Evolutionary conservation across 179 eudicot species (phyloP), one percentile per base, ranked within the genome.

Genomic region (Carnegiea gigantea): DNA sequence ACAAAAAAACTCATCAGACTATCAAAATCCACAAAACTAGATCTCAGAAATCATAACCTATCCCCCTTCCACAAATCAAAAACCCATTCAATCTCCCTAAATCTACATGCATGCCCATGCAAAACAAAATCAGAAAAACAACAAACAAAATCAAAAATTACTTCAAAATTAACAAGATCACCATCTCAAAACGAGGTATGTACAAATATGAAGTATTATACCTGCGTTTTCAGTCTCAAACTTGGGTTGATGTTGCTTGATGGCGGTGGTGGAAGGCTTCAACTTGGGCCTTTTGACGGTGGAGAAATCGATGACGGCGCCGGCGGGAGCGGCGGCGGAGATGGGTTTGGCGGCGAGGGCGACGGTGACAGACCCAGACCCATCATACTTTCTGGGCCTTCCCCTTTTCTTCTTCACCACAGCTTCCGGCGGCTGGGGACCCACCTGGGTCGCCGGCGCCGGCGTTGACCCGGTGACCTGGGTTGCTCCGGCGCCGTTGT

Each of bases 341-440:
- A 92, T 89, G 82, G 97, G 98, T 82, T 92, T 92, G 0, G 96
- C 95, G 0, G 97, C 91, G 6, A 95, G 86, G 51, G 92, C 88
- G 68, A 74, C 80, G 11, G 84, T 83, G 9, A 89, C 91, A 6
- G 92, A 64, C 78, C 98, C 98, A 83, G 92, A 98, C 8, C 97
- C 89, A 2, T 86, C 95, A 73, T 96, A 94, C 89, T 96, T 96
- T 79, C 98, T 90, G 48, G 99, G 99, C 72, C 99, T 88, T 0
- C 99, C 99, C 77, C 97, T 87, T 84, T 94, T 96, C 88, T 95
- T 95, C 90, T 91, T 94, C 82, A 60, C 67, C 65, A 13, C 70
- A 83, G 68, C 11, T 23, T 71, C 81, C 70, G 59, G 64, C 46
- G 87, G 57, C n/a, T 59, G 86, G 21, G 9, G 57, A 79, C 67